Percentiles rank a stretch among this genome's conserved stretches.
phyloP scores from a whole-genome alignment of 441 rosid genomes.

The Syzygium malaccense region DNA sequence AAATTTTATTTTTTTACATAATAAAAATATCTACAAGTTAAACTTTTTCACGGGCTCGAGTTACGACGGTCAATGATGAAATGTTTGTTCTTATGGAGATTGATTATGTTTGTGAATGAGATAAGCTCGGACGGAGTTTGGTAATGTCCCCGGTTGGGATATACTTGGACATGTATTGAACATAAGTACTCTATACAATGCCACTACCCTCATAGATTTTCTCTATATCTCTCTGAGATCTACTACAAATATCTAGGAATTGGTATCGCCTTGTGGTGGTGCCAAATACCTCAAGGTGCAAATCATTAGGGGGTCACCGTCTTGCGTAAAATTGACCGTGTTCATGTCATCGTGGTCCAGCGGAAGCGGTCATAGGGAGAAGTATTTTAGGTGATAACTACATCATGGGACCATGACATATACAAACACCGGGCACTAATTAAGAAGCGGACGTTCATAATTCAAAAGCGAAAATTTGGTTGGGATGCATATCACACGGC shows the following conservation, averaged over 20 bases:
- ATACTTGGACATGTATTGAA: neutral
- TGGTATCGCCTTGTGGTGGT: too few relatives aligned
- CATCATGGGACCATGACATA: neutral
- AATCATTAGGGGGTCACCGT: neutral
- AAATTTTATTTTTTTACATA: neutral
- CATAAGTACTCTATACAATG: neutral
- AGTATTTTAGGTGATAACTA: neutral
- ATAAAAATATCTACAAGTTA: neutral
- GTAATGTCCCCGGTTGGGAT: neutral
- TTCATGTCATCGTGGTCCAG: neutral
- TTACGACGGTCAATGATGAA: neutral
- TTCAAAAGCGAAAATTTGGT: neutral
- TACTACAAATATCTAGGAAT: too few relatives aligned
- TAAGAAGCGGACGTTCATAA: neutral
- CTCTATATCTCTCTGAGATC: too few relatives aligned
- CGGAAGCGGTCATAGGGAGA: neutral
- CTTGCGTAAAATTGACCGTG: neutral
- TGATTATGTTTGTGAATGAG: neutral
- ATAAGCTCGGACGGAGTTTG: neutral
- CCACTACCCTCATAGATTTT: too few relatives aligned
- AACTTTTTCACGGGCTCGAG: neutral
- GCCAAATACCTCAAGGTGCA: neutral
- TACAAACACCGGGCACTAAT: neutral
- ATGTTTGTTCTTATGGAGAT: neutral
- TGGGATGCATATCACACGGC: neutral